Evolutionary conservation across 805 yeast species (phyloP).

Genomic region (Metschnikowia chrysomelidarum): DNA sequence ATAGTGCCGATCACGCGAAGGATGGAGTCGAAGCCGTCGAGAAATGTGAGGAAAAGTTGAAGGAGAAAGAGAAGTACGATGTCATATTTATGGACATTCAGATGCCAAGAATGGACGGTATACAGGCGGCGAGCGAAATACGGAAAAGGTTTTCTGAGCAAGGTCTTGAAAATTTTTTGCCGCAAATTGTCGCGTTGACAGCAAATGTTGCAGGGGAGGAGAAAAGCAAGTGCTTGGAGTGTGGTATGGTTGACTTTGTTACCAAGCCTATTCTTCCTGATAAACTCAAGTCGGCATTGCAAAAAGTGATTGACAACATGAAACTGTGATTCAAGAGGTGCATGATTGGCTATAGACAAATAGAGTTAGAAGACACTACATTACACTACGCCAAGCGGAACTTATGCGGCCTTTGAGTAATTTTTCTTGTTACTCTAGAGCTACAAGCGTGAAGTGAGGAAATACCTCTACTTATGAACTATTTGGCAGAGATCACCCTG

Average conservation of each 20-base stretch:
- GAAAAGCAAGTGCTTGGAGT: slow-evolving; percentile 40
- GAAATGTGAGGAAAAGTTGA: slow-evolving; percentile 25
- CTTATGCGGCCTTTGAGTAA: too few species aligned
- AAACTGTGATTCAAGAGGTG: too few species aligned
- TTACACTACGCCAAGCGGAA: too few species aligned
- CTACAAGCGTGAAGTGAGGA: too few species aligned
- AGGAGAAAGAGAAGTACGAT: slow-evolving; percentile 38
- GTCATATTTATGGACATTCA: slow-evolving; percentile 55
- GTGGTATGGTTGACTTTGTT: slow-evolving; percentile 52
- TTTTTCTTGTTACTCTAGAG: too few species aligned
- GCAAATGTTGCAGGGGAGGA: slow-evolving; percentile 56
- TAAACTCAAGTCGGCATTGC: slow-evolving; percentile 38
- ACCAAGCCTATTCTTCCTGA: slow-evolving; percentile 52
- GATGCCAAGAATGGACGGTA: slow-evolving; percentile 55
- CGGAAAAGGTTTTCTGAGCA: slow-evolving; percentile 24
- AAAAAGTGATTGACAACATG: too few species aligned
- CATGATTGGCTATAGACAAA: too few species aligned
- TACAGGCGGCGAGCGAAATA: slow-evolving; percentile 43
- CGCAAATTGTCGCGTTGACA: slow-evolving; percentile 46
- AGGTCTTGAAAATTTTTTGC: slow-evolving; percentile 21
- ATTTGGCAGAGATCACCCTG: too few species aligned
- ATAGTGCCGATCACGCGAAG: slow-evolving; percentile 48
- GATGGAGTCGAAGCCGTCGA: slow-evolving; percentile 47
- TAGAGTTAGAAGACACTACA: too few species aligned
- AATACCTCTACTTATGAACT: too few species aligned